Evolutionary conservation across 257 asterid genomes (phyloP).

Genomic region (Mitragyna speciosa): DNA sequence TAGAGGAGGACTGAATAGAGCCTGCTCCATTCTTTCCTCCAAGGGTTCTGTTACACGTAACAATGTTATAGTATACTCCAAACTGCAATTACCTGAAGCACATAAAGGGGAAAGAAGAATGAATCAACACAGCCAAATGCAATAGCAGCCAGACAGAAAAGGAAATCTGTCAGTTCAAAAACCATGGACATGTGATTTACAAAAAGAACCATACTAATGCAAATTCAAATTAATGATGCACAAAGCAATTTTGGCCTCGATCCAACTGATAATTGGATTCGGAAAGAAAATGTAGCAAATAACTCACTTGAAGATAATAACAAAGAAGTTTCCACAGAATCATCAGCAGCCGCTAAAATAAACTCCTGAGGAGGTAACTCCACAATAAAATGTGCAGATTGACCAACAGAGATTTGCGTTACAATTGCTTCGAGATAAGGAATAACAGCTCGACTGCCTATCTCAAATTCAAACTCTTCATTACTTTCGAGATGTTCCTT

Average conservation of each 20-base stretch:
- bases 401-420: conserved; percentile 70
- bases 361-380: conserved; percentile 64
- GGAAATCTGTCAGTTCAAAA: not conserved
- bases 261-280: not conserved
- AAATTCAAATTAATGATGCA: not conserved
- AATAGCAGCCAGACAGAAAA: not conserved
- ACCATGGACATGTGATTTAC: not conserved
- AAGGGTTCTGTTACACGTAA: conserved; percentile 70
- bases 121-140: not conserved
- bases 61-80: conserved; percentile 68
- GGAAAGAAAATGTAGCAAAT: conserved; percentile 8
- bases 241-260: not conserved
- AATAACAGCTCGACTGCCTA: conserved; percentile 70
- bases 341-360: conserved; percentile 66
- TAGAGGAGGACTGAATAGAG: conserved; percentile 81
- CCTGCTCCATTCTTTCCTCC: conserved; percentile 98
- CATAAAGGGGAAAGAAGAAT: conserved; percentile 8
- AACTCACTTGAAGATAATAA: conserved; percentile 61
- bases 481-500: conserved; percentile 79
- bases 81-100: conserved; percentile 53
- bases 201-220: not conserved
- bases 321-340: conserved; percentile 44
- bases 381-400: conserved; percentile 60
- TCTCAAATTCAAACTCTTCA: conserved; percentile 88
- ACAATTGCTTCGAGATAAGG: conserved; percentile 70